Base-by-base conservation (phyloP, 208 protist species). In the Leishmania tarentolae region DNA sequence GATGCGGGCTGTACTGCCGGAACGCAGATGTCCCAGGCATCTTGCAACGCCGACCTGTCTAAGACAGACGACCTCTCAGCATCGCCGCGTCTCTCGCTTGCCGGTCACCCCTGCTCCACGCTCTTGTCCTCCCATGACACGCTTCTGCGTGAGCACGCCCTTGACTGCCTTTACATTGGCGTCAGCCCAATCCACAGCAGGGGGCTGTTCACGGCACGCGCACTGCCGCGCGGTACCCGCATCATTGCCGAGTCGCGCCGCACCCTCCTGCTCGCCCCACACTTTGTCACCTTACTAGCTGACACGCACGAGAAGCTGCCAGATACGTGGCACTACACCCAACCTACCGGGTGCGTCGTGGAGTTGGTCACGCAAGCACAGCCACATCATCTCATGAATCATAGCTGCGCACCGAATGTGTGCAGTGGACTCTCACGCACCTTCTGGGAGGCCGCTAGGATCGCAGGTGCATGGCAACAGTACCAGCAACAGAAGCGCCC, bases 281-380 rank as follows among this genome's bases (percentile, higher is more conserved):
- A 84, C 61, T 93, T 91, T 73, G 47, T 94, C 0, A 83, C 63
- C 17, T 76, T 94, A 1, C 79, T 94, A 24, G 82, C 87, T 0
- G 92, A 96, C 87, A 96, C 91, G 47, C 86, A 92, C 70, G 85
- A 79, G n/a, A 80, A 83, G 80, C 83, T 96, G 53, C 91, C 92
- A 0, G 92, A 94, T 81, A 94, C 90, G 11, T 91, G 78, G 86
- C 91, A 96, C 78, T 96, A 96, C 88, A 93, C 90, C 59, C 90
- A 92, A 50, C 92, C 92, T 1, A 88, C 89, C 2, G 92, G 91
- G 44, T 53, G 76, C 40, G 35, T 96, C 19, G 61, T 90, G 19
- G 92, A 96, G 83, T 82, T 96, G 28, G 81, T 94, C n/a, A 85
- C 86, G 31, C 90, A 91, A 80, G 86, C 89, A 40, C 86, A 88